These are phyloP conservation scores for Hemileia vastatrix DNA, from an alignment of 1,284 basidiomycete species.

Conservation along the genomic window DNA sequence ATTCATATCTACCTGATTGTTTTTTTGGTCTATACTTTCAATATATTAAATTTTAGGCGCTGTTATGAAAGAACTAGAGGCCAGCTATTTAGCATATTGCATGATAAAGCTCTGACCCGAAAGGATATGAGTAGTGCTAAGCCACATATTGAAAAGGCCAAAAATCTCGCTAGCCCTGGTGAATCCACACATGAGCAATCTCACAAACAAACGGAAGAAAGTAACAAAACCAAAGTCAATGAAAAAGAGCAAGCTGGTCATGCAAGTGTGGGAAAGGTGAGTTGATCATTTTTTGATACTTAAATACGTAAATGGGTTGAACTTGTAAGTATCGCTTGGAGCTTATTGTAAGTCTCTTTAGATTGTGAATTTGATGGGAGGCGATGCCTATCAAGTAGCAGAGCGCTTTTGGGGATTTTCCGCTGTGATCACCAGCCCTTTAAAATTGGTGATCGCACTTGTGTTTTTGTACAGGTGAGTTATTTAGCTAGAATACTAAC, in stretches of 20 bases:
- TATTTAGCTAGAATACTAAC: not conserved
- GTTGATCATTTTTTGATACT: not conserved
- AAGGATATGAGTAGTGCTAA: constrained; percentile 26
- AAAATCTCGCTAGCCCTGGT: not conserved
- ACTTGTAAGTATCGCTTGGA: constrained; percentile 40
- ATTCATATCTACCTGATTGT: not conserved
- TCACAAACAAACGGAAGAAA: no score
- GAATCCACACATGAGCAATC: no score
- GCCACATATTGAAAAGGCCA: no score
- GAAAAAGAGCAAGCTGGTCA: constrained; percentile 12
- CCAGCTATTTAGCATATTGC: constrained; percentile 20
- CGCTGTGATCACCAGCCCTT: constrained; percentile 34
- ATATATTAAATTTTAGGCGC: not conserved
- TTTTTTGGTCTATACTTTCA: no score
- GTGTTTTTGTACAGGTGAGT: constrained; percentile 19
- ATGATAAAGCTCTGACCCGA: constrained; percentile 20
- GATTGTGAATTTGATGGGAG: constrained; percentile 46
- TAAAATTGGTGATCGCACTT: constrained; percentile 9
- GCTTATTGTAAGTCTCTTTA: not conserved
- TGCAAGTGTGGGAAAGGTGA: constrained; percentile 59
- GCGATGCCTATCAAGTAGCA: constrained; percentile 60
- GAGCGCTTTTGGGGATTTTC: constrained; percentile 63
- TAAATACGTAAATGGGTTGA: not conserved
- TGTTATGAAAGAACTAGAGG: constrained; percentile 30
- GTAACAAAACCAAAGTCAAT: constrained; percentile 1